Evolutionary conservation across 2,329 filamentous ascomycete species (phyloP), one percentile per base, ranked within the genome.

Genomic region (Pochonia chlamydosporia): DNA sequence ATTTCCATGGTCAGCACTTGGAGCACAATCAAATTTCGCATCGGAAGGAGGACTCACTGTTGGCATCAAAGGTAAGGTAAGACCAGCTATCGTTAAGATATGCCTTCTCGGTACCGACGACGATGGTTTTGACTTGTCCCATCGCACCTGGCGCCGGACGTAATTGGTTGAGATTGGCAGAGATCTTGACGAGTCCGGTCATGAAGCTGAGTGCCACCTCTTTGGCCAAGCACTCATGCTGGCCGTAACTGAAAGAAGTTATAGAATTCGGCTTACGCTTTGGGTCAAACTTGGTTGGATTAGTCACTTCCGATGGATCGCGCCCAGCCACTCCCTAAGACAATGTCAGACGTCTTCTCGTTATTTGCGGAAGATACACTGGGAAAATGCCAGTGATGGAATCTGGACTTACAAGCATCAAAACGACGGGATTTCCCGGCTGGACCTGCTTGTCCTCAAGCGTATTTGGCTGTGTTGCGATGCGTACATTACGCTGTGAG

Each of bases 11-110:
- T 67, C 21, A 68, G 59, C 20, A 52, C 43, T 16, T 10, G 8
- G 18, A 3, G 13, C 2, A 1, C 4, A 1, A 30, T 7, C 1
- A 9, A n/a, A 14, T 1, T 10, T 1, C 1, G 10, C 4, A 0
- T 5, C 25, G 11, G 7, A 9, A 39, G 21, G 10, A 36, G 39
- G 33, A 64, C 68, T 67, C 67, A 75, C 72, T 73, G 50, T 65
- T 72, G 2, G 69, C 65, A 50, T 74, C 69, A 13, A 67, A 67
- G 26, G 60, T 60, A 14, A 75, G 63, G 40, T 68, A 69, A 1
- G 71, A 73, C 68, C 73, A 75, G 52, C 67, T 72, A 40, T 75
- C 71, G 47, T 73, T 73, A 18, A 74, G 63, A 46, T 72, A 75
- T 8, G 62, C 63, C 52, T 66, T 68, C 51, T 72, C 64, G 1